These are phyloP conservation scores for Trichoderma asperellum DNA, from an alignment of 2,329 filamentous ascomycete genomes.

Conservation along the genomic window DNA sequence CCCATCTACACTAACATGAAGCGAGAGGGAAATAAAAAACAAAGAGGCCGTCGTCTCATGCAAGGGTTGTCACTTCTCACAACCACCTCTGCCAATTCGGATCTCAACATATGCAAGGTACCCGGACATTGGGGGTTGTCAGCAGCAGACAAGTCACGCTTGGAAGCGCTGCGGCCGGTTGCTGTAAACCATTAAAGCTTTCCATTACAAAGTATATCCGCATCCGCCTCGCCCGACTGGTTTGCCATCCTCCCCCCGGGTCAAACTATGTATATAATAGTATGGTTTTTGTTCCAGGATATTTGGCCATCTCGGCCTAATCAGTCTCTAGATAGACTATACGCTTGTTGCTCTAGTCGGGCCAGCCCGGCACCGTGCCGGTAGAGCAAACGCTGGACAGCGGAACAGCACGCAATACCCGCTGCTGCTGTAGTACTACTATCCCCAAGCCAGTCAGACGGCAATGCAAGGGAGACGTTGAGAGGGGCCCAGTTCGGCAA, in stretches of 20 bases:
- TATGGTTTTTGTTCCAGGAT: no score
- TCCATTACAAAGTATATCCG: background rate
- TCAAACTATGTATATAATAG: background rate
- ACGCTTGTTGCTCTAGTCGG: background rate
- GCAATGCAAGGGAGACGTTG: background rate
- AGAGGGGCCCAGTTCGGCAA: constrained; percentile 8
- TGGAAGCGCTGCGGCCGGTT: background rate
- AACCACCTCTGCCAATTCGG: background rate
- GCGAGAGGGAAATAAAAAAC: background rate
- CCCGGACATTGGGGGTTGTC: background rate
- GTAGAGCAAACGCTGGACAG: background rate
- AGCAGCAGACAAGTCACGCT: background rate
- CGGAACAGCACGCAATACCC: background rate
- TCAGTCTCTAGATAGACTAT: background rate
- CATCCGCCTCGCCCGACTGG: background rate
- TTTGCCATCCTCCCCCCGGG: background rate
- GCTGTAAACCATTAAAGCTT: background rate
- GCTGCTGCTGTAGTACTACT: background rate
- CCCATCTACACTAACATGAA: background rate
- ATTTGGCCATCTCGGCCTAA: no score
- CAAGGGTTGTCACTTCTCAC: constrained; percentile 8
- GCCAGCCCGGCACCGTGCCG: constrained; percentile 4
- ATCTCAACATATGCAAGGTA: constrained; percentile 21
- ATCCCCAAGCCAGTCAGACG: background rate
- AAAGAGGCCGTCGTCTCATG: background rate